Evolutionary conservation across 306 rosid species (phyloP).

Genomic region (Amphicarpaea edgeworthii): DNA sequence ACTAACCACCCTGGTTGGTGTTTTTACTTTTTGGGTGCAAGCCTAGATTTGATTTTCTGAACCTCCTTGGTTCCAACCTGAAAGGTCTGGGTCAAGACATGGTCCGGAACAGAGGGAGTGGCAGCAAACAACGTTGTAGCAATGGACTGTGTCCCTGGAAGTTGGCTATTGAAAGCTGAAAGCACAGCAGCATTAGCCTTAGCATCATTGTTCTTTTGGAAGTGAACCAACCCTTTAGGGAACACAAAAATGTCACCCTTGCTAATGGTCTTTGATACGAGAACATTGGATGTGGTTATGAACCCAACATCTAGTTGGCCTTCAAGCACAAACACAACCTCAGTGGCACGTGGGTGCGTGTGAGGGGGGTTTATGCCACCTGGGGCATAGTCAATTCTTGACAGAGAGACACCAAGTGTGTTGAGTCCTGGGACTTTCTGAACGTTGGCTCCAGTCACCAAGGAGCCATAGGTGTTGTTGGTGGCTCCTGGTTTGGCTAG

Average conservation of each 20-base stretch:
- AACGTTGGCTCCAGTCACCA: conserved; percentile 78
- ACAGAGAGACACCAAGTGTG: conserved; percentile 86
- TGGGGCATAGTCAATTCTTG: conserved; percentile 86
- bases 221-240: conserved; percentile 81
- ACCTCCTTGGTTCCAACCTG: conserved; percentile 67
- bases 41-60: conserved; percentile 69
- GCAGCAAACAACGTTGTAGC: conserved; percentile 70
- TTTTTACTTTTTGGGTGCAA: conserved; percentile 64
- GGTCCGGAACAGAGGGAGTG: conserved; percentile 68
- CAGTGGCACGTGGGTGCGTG: conserved; percentile 96
- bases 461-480: conserved; percentile 72
- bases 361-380: conserved; percentile 95
- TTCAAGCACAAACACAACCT: conserved; percentile 76
- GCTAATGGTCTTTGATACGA: conserved; percentile 68
- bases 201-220: conserved; percentile 84
- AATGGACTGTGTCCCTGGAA: conserved; percentile 79
- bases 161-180: conserved; percentile 83
- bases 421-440: conserved; percentile 80
- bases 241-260: conserved; percentile 84
- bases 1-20: not conserved
- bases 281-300: conserved; percentile 71
- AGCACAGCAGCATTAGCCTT: conserved; percentile 64
- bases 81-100: conserved; percentile 76
- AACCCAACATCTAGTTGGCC: conserved; percentile 83
- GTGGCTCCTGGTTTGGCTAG: conserved; percentile 73